Evolutionary conservation across 805 yeast genomes (phyloP), one percentile per base, ranked within the genome.

Genomic region (Metschnikowia gruessii): DNA sequence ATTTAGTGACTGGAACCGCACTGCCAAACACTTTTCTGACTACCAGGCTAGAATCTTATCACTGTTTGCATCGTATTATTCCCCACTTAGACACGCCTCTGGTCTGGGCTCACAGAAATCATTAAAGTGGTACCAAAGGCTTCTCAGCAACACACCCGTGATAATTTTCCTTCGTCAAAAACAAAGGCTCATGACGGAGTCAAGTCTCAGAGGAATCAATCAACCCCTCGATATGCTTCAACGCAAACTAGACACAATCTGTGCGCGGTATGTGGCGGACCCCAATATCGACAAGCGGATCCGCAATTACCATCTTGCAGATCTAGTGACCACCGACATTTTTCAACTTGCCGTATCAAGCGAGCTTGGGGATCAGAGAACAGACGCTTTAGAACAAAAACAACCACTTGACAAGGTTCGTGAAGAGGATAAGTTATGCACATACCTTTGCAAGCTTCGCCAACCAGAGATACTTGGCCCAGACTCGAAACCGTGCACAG

Each of bases 251-350:
- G 43, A 33, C 9, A 28, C 28, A 24, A 37, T 61, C 12, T 48
- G 49, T 10, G 50, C 37, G 13, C 32, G 39, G 8, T 49, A 47
- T 31, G 33, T 42, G 5, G 17, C 37, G 7, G 46, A 42, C 28
- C 37, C 40, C 1, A 32, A 30, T 11, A 35, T 44, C 7, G 49
- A 45, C 21, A 52, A 40, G 29, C 38, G 54, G 12, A 47, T 48
- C 1, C 50, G 72, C 18, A 58, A 54, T 32, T 70, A 70, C 52
- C 69, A 69, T 43, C 53, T 69, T 17, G 61, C 71, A 1, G 63
- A 64, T 21, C 54, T 70, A 26, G 39, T 54, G 3, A 55, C 62
- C 22, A 49, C 55, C 0, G 75, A 69, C 47, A 15, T 69, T 1
- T 62, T 71, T 38, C 47, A 46, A 10, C 49, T 65, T 37, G 73